These are phyloP conservation scores for Saitozyma podzolica DNA, from an alignment of 768 basidiomycete genomes.

Conservation along the genomic window DNA sequence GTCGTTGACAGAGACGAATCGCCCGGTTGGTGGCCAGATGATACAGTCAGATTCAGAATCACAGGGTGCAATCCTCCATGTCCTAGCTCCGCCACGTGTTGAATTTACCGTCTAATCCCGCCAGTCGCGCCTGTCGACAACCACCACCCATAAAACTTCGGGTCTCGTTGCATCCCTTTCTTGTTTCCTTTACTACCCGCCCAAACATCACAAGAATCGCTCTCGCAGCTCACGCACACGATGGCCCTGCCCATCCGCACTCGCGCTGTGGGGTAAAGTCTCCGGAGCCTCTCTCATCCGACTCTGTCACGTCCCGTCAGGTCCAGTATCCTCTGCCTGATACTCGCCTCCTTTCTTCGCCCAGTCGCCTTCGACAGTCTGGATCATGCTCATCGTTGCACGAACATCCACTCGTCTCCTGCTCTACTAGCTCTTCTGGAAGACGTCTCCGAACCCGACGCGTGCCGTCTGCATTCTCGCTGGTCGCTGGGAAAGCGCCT, in stretches of 20 bases:
- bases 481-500: conserved; percentile 30
- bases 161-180: background rate
- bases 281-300: conserved; percentile 33
- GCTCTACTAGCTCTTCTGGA: conserved; percentile 6
- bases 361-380: background rate
- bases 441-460: background rate
- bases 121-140: no score
- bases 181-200: conserved; percentile 6
- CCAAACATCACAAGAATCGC: conserved; percentile 31
- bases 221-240: conserved; percentile 33
- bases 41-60: no score
- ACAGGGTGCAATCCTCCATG: no score
- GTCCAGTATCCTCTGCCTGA: background rate
- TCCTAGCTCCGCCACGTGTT: background rate
- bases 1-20: no score
- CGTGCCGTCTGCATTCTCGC: background rate
- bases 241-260: conserved; percentile 14
- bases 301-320: background rate
- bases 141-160: conserved; percentile 1
- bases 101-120: background rate
- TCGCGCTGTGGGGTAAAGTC: conserved; percentile 45
- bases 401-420: background rate
- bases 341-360: background rate
- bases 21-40: no score
- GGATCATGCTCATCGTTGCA: background rate